These are phyloP conservation scores for Niebla homalea DNA, from an alignment of 495 filamentous ascomycete species.

Conservation along the genomic window DNA sequence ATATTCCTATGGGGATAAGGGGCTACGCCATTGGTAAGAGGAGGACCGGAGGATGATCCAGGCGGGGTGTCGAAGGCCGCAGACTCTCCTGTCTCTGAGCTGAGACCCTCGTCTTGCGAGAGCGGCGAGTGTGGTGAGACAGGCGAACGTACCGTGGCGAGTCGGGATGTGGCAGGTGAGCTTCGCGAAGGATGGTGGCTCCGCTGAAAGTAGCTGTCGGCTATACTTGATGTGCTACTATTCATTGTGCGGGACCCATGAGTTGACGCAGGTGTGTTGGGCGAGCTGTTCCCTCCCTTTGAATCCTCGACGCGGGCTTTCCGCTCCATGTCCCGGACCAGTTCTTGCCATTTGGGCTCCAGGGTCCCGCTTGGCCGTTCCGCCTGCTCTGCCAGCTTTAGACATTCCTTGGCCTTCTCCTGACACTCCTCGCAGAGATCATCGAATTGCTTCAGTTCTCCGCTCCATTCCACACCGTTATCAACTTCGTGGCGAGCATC, in stretches of 20 bases:
- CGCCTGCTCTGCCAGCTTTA: constrained; percentile 57
- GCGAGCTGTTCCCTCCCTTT: constrained; percentile 18
- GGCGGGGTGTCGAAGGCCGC: constrained; percentile 30
- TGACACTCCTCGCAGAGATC: constrained; percentile 56
- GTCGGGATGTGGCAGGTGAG: constrained; percentile 32
- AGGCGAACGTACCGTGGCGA: constrained; percentile 29
- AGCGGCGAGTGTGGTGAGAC: constrained; percentile 27
- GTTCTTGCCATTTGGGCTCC: constrained; percentile 56
- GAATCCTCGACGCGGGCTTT: constrained; percentile 25
- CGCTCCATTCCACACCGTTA: constrained; percentile 33
- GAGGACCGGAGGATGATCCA: constrained; percentile 41
- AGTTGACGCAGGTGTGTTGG: constrained; percentile 23
- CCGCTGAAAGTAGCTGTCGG: constrained; percentile 28
- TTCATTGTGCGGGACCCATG: constrained; percentile 17
- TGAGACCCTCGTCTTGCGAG: constrained; percentile 2
- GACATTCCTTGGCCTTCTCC: constrained; percentile 58
- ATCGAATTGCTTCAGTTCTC: constrained; percentile 61
- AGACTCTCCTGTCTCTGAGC: constrained; percentile 25
- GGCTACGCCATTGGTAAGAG: constrained; percentile 38
- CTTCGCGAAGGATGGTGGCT: constrained; percentile 28
- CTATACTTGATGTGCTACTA: constrained; percentile 28
- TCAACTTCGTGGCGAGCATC: constrained; percentile 35
- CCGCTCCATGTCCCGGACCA: constrained; percentile 53
- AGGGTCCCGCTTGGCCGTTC: constrained; percentile 47
- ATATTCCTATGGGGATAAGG: constrained; percentile 1